Evolutionary conservation across 257 asterid genomes (phyloP).

Genomic region (Jacaranda copaia): DNA sequence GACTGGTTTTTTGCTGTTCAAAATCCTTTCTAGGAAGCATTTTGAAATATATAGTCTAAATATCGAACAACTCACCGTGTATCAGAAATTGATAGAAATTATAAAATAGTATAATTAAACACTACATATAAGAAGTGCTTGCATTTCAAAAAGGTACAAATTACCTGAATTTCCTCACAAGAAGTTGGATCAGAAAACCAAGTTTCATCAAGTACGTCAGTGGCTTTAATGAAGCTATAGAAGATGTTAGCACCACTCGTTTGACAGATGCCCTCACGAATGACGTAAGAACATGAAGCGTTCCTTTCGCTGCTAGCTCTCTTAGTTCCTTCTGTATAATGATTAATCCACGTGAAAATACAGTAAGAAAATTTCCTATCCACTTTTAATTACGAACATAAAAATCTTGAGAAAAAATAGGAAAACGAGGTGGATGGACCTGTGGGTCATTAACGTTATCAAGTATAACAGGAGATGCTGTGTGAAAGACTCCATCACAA

Average conservation of each 20-base stretch:
- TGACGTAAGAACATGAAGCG: slow-evolving; percentile 56
- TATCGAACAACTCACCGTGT: too few species aligned
- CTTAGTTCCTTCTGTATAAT: slow-evolving; percentile 35
- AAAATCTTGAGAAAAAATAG: too few species aligned
- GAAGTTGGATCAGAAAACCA: slow-evolving; percentile 54
- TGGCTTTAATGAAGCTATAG: slow-evolving; percentile 42
- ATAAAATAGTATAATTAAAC: not conserved
- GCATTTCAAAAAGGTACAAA: not conserved
- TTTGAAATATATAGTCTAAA: too few species aligned
- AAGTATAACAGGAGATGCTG: slow-evolving; percentile 32
- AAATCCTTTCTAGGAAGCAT: too few species aligned
- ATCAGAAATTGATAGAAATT: too few species aligned
- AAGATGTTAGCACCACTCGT: slow-evolving; percentile 65
- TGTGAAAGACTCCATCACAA: slow-evolving; percentile 38
- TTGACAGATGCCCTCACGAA: slow-evolving; percentile 47
- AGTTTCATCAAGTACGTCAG: slow-evolving; percentile 56
- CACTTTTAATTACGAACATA: too few species aligned
- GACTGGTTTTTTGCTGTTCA: too few species aligned
- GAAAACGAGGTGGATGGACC: not conserved
- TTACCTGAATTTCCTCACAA: slow-evolving; percentile 53
- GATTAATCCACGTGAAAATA: too few species aligned
- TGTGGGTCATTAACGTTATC: slow-evolving; percentile 18
- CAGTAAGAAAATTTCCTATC: too few species aligned
- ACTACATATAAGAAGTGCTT: not conserved
- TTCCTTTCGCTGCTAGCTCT: slow-evolving; percentile 67